A percentile compares a stretch with the other conserved stretches of the same genome.
phyloP scores from a whole-genome alignment of 140 eudicot species.

The Anethum foeniculum region DNA sequence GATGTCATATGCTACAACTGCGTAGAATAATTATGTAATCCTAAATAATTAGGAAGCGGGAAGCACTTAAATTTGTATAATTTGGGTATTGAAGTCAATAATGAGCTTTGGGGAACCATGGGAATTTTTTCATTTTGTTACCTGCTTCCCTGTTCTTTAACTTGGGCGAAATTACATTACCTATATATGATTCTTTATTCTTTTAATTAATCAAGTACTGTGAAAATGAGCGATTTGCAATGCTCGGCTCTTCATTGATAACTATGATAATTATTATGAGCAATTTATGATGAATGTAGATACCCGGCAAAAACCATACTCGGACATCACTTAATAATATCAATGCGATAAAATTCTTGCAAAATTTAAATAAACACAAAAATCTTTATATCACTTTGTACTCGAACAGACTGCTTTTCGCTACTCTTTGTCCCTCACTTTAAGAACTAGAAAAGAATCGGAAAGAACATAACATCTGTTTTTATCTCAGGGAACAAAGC shows the following conservation, averaged over 20 bases:
- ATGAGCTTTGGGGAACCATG: conserved; percentile 1
- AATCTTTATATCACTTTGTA: too few species aligned
- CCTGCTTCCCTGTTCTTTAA: background rate
- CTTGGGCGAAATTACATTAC: background rate
- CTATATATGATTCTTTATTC: background rate
- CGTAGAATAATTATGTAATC: background rate
- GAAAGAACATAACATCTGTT: background rate
- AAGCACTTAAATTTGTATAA: background rate
- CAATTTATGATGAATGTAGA: too few species aligned
- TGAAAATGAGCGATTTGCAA: background rate
- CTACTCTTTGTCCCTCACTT: too few species aligned
- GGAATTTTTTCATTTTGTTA: background rate
- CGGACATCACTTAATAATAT: too few species aligned
- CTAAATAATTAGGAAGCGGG: background rate
- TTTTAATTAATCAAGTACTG: background rate
- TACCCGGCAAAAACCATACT: too few species aligned
- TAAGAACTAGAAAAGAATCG: too few species aligned
- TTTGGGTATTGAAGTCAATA: background rate
- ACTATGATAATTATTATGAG: too few species aligned
- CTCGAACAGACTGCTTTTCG: too few species aligned
- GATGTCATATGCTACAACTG: background rate
- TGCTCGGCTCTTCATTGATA: too few species aligned
- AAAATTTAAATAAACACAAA: too few species aligned
- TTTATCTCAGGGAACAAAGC: background rate
- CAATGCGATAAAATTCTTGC: too few species aligned